Conservation (phyloP, 1,139 yeast genomes). For the Sporopachydermia cereana region DNA sequence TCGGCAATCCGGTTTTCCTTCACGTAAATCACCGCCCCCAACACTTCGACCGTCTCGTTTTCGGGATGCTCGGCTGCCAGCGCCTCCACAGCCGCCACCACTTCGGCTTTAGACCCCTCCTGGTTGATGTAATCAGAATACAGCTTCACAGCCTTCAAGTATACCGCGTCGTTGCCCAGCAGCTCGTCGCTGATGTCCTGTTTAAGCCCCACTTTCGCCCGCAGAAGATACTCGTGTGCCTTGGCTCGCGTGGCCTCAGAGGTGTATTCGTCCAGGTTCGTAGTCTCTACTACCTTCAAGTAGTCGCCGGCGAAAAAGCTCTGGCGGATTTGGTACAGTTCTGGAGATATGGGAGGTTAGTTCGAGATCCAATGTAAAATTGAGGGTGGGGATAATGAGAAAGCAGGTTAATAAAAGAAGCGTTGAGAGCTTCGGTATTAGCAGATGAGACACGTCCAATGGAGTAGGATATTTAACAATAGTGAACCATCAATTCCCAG, state of each 20-base stretch:
- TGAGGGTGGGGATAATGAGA: background rate
- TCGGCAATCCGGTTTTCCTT: conserved; percentile 19
- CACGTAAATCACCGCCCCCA: conserved; percentile 24
- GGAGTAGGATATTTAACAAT: too few relatives aligned
- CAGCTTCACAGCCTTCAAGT: conserved; percentile 17
- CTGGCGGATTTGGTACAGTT: conserved; percentile 25
- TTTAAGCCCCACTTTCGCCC: conserved; percentile 24
- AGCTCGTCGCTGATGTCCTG: background rate
- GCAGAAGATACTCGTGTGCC: conserved; percentile 22
- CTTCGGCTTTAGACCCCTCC: conserved; percentile 11
- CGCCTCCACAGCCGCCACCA: conserved; percentile 15
- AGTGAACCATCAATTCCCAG: too few relatives aligned
- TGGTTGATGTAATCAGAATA: conserved; percentile 17
- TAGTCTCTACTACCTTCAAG: conserved; percentile 19
- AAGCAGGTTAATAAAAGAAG: too few relatives aligned
- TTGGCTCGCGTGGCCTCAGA: conserved; percentile 15
- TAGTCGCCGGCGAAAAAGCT: conserved; percentile 30
- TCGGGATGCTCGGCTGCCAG: conserved; percentile 17
- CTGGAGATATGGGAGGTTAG: conserved; percentile 12
- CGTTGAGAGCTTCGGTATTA: too few relatives aligned
- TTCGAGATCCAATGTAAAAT: conserved; percentile 6
- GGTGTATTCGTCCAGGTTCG: conserved; percentile 17
- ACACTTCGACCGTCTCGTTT: conserved; percentile 20
- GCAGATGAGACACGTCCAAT: too few relatives aligned
- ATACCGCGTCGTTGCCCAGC: conserved; percentile 21